Base-by-base conservation (phyloP, 2,329 filamentous ascomycete genomes). In the Epichloe sp. region DNA sequence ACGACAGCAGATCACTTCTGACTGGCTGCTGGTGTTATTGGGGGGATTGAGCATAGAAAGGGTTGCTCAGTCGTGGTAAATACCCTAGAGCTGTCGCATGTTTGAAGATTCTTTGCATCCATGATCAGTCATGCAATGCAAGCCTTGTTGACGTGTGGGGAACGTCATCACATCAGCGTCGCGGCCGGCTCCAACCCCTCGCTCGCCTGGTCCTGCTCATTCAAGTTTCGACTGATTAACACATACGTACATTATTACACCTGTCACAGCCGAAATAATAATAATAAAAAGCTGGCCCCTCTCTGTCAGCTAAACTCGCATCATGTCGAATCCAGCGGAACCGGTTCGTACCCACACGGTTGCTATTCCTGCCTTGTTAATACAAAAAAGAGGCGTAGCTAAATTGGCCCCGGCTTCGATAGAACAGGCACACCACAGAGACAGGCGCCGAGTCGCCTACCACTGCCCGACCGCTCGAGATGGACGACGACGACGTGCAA, bases 401-500 rank as follows among this genome's bases (percentile, higher is more conserved):
- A 54, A 65, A 56, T 50, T 48, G 43, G 34, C 34, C 46, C 41
- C 51, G 55, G 48, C 50, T 44, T n/a, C 44, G 48, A 14, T 56
- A 77, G 71, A 68, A 62, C 59, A 79, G 78, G 59, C 60, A 63
- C 40, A 62, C 66, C 37, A 60, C 63, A 34, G 66, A 68, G 50
- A 64, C 64, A 50, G 74, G 65, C 54, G 76, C 80, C 38, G 81
- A 85, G 67, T 84, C 81, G 45, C 81, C 81, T 10, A 84, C 81
- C 11, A 85, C 81, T 44, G 80, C 75, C 50, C 71, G 74, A 59
- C 80, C 81, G 7, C 72, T 84, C 62, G 81, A 84, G 55, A 76
- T 84, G 71, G 81, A 85, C 62, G 83, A 86, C 70, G 82, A 86
- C 60, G 83, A 84, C 61, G 67, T 80, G 48, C 81, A 83, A 62